Percentiles rank a stretch among this genome's conserved stretches.
These are phyloP conservation scores for Ascochyta fabae DNA, from an alignment of 2,329 filamentous ascomycete genomes.

Conservation along the genomic window DNA sequence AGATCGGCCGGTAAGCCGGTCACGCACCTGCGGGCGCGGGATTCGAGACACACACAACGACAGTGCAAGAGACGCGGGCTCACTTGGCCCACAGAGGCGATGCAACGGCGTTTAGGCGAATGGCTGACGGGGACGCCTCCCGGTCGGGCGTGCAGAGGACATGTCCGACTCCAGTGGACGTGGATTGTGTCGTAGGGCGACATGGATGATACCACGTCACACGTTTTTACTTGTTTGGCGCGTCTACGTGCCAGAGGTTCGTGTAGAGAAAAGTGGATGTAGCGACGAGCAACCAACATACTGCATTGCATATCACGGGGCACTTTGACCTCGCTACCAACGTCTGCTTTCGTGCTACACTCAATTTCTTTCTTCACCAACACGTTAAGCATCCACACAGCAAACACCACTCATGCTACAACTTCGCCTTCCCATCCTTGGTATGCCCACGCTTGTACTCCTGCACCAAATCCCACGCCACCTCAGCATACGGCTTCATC, in stretches of 20 bases:
- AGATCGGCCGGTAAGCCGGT: conserved; percentile 36
- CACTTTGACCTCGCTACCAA: background rate
- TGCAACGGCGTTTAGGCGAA: conserved; percentile 30
- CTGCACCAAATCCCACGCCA: conserved; percentile 77
- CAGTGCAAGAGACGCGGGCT: no score
- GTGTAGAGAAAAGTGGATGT: conserved; percentile 22
- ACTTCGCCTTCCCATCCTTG: conserved; percentile 41
- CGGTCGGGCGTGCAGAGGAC: conserved; percentile 7
- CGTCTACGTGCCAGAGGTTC: conserved; percentile 12
- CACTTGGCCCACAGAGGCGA: conserved; percentile 3
- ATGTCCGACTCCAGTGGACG: conserved; percentile 28
- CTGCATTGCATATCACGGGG: background rate
- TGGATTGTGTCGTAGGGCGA: conserved; percentile 25
- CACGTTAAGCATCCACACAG: background rate
- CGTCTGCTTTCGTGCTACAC: background rate
- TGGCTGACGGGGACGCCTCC: conserved; percentile 18
- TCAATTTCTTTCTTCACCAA: no score
- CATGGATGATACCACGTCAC: conserved; percentile 35
- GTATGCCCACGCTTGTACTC: conserved; percentile 51
- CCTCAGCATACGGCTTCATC: conserved; percentile 74
- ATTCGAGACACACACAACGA: background rate
- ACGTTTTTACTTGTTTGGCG: conserved; percentile 12
- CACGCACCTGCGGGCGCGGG: background rate
- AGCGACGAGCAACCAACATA: conserved; percentile 2
- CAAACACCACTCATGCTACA: conserved; percentile 30